phyloP scores from a whole-genome alignment of 2,329 filamentous ascomycete genomes.

The Myriosclerotinia curreyana region DNA sequence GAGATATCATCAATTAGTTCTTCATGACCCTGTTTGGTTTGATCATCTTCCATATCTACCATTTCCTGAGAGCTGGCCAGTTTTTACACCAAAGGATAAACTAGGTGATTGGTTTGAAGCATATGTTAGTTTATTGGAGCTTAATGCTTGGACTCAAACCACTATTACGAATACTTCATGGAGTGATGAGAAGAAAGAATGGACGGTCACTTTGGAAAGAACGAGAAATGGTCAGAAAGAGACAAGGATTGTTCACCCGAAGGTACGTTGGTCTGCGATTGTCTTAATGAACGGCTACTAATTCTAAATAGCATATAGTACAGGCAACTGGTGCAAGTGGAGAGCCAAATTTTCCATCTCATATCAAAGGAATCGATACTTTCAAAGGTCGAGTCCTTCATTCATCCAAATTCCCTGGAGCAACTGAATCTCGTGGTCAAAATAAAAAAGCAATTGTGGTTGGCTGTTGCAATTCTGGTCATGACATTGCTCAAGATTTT shows the following conservation, averaged over 20 bases:
- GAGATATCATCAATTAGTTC: slow-evolving; percentile 62
- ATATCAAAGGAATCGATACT: slow-evolving; percentile 47
- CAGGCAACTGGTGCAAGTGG: slow-evolving; percentile 46
- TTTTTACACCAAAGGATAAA: slow-evolving; percentile 71
- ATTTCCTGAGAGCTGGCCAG: slow-evolving; percentile 63
- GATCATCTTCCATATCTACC: slow-evolving; percentile 61
- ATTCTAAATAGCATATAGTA: slow-evolving; percentile 33
- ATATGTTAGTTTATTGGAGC: slow-evolving; percentile 60
- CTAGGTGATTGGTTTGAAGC: slow-evolving; percentile 65
- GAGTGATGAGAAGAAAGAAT: slow-evolving; percentile 49
- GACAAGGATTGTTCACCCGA: slow-evolving; percentile 24
- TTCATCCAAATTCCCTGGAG: slow-evolving; percentile 58
- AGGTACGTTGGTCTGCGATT: slow-evolving; percentile 12
- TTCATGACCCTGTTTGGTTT: slow-evolving; percentile 62
- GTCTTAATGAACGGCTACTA: not conserved
- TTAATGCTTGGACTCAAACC: slow-evolving; percentile 63
- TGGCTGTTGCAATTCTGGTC: slow-evolving; percentile 65
- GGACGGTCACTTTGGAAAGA: slow-evolving; percentile 53
- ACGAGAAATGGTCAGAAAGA: slow-evolving; percentile 32
- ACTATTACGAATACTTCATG: slow-evolving; percentile 45
- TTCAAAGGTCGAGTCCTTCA: slow-evolving; percentile 62
- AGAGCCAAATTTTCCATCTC: slow-evolving; percentile 51
- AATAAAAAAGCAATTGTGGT: slow-evolving; percentile 63
- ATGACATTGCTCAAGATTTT: slow-evolving; percentile 68
- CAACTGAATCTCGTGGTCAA: slow-evolving; percentile 43